A percentile compares a stretch with the other conserved stretches of the same genome.
Conservation (phyloP, 495 filamentous ascomycete genomes). For the Cercophora samala region DNA sequence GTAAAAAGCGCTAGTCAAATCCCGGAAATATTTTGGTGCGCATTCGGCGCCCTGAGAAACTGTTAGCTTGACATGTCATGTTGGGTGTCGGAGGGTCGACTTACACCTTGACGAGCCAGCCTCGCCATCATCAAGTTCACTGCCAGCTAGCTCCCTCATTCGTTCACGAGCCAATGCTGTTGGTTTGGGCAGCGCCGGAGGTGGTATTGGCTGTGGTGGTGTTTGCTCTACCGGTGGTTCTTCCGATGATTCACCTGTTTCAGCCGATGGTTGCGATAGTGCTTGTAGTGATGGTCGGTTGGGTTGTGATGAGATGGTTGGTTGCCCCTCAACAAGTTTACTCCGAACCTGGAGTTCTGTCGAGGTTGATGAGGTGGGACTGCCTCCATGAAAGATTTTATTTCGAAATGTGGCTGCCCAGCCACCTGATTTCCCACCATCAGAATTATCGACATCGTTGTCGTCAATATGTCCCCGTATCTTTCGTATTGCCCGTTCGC, state of each 20-base stretch:
- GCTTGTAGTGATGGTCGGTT: neutral
- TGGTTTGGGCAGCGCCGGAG: constrained; percentile 4
- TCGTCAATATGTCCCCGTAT: constrained; percentile 33
- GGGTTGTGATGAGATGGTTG: neutral
- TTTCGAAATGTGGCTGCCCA: constrained; percentile 20
- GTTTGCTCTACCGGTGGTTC: neutral
- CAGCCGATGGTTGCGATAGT: neutral
- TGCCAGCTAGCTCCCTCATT: constrained; percentile 34
- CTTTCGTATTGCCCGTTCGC: constrained; percentile 58
- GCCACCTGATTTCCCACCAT: constrained; percentile 7
- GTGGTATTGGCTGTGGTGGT: constrained; percentile 9
- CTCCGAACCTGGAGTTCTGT: constrained; percentile 15
- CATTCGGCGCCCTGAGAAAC: constrained; percentile 24
- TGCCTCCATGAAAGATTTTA: constrained; percentile 15
- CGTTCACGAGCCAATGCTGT: constrained; percentile 23
- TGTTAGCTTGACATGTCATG: neutral
- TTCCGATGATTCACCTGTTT: neutral
- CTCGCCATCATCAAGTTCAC: constrained; percentile 24
- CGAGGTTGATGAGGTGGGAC: constrained; percentile 12
- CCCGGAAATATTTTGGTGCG: constrained; percentile 30
- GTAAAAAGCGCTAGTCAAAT: constrained; percentile 26
- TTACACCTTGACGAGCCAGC: constrained; percentile 24
- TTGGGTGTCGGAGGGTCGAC: neutral
- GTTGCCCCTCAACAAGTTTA: neutral
- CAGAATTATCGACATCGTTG: constrained; percentile 8